Conservation (phyloP, 2,329 filamentous ascomycete species). For the Microsporum ferrugineum region DNA sequence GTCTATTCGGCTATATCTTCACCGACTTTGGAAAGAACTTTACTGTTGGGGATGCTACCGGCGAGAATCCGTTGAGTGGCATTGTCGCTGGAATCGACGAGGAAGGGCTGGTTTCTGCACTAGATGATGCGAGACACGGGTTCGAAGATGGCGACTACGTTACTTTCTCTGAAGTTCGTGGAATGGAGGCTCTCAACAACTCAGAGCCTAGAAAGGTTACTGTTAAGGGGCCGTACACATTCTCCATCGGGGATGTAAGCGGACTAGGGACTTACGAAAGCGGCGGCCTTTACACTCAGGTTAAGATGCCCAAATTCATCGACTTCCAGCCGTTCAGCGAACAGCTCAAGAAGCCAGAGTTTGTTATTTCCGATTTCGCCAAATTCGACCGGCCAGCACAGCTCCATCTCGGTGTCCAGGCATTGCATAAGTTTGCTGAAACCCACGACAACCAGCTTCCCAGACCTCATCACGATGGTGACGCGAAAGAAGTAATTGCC, state of each 20-base stretch:
- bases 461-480: slow-evolving; percentile 68
- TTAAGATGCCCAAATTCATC: slow-evolving; percentile 94
- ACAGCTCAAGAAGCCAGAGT: slow-evolving; percentile 75
- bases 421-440: slow-evolving; percentile 74
- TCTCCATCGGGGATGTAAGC: slow-evolving; percentile 89
- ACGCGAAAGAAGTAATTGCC: slow-evolving; percentile 66
- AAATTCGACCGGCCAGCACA: slow-evolving; percentile 94
- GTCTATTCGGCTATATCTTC: slow-evolving; percentile 90
- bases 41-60: slow-evolving; percentile 76
- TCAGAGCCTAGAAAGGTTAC: slow-evolving; percentile 78
- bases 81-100: slow-evolving; percentile 86
- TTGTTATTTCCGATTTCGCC: slow-evolving; percentile 87
- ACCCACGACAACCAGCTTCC: slow-evolving; percentile 61
- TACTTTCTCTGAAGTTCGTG: slow-evolving; percentile 84
- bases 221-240: slow-evolving; percentile 93
- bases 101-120: slow-evolving; percentile 77
- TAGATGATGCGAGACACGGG: slow-evolving; percentile 90
- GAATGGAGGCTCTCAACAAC: slow-evolving; percentile 79
- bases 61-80: slow-evolving; percentile 74
- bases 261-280: slow-evolving; percentile 75
- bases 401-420: slow-evolving; percentile 84
- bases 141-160: slow-evolving; percentile 94
- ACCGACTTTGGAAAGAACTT: slow-evolving; percentile 96
- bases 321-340: slow-evolving; percentile 73
- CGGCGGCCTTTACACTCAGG: slow-evolving; percentile 84